Evolutionary conservation across 2,329 filamentous ascomycete species (phyloP).

Genomic region (Dothideomycetidae sp.): DNA sequence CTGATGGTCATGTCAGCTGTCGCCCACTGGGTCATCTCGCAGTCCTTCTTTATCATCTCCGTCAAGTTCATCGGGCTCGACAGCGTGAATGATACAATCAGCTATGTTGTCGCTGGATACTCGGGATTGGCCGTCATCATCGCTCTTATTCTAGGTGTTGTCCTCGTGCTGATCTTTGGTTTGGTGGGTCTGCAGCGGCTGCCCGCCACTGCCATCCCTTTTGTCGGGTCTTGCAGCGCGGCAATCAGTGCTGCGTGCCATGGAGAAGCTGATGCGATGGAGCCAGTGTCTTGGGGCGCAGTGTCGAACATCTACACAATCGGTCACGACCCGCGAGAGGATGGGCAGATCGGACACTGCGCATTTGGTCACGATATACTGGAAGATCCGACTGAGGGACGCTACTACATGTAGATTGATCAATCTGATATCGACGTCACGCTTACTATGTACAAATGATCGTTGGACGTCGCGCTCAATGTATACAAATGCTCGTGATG

Average conservation of each 20-base stretch:
- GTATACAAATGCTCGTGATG: too few species aligned
- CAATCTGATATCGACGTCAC: too few species aligned
- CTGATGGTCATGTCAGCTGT: constrained; percentile 20
- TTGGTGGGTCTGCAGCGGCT: constrained; percentile 55
- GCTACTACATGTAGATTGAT: too few species aligned
- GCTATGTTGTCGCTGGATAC: constrained; percentile 14
- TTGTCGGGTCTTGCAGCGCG: constrained; percentile 55
- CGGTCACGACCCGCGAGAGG: background rate
- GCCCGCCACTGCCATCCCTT: constrained; percentile 56
- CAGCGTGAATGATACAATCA: constrained; percentile 3
- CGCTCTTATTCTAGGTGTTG: constrained; percentile 4
- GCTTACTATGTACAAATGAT: too few species aligned
- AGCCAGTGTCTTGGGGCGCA: background rate
- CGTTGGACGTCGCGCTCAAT: too few species aligned
- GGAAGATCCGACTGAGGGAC: background rate
- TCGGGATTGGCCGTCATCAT: constrained; percentile 14
- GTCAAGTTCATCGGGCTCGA: constrained; percentile 18
- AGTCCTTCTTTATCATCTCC: constrained; percentile 29
- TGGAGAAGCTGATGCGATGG: constrained; percentile 2
- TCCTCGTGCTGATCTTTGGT: constrained; percentile 10
- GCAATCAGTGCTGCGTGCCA: constrained; percentile 20
- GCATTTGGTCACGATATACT: background rate
- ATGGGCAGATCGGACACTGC: background rate
- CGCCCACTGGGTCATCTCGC: constrained; percentile 33
- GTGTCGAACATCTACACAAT: background rate